Base-by-base conservation (phyloP, 495 filamentous ascomycete genomes). In the Lophium mytilinum region DNA sequence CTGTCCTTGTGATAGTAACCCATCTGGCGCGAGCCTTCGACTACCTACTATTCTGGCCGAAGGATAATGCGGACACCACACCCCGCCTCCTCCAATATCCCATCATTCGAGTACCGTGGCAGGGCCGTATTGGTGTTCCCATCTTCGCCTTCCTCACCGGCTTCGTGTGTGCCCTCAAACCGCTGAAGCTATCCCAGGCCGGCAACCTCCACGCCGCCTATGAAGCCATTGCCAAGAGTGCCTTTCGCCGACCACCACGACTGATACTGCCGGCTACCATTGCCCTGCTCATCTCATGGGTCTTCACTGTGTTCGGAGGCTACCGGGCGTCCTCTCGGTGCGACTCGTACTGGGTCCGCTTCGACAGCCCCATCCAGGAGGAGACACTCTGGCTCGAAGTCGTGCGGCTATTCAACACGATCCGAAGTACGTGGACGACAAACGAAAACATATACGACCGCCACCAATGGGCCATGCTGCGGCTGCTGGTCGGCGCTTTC, bases 91-190 rank as follows among this genome's bases (percentile, higher is more conserved):
- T 86, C 15, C 83, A 87, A 65, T 72, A 74, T 55, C 82, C 83
- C 9, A 72, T 83, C 47, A 61, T 86, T 10, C 81, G 83, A 37
- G 77, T 85, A 45, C 75, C 81, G 42, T 76, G 79, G 68, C 83
- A 86, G 67, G 83, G 82, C 79, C 45, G 61, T 3, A 64, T 84
- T 33, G 82, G 83, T 49, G 82, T 87, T 17, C 78, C 82, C 34
- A 81, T 84, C 52, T 87, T 87, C 72, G 75, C 79, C 49, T 78
- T 87, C 56, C 74, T 87, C 40, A 83, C 83, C 15, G 83, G 83
- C 49, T 87, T 84, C 60, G 83, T 87, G 21, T 84, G 82, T 65
- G 80, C 83, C 7, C 66, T 87, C 40, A 85, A 85, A 66, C 82
- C 83, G 1, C 68, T 87, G 40, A 82, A 83, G 49, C 76, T 81